phyloP scores from a whole-genome alignment of 2,329 filamentous ascomycete species.

The Botrytis porri region DNA sequence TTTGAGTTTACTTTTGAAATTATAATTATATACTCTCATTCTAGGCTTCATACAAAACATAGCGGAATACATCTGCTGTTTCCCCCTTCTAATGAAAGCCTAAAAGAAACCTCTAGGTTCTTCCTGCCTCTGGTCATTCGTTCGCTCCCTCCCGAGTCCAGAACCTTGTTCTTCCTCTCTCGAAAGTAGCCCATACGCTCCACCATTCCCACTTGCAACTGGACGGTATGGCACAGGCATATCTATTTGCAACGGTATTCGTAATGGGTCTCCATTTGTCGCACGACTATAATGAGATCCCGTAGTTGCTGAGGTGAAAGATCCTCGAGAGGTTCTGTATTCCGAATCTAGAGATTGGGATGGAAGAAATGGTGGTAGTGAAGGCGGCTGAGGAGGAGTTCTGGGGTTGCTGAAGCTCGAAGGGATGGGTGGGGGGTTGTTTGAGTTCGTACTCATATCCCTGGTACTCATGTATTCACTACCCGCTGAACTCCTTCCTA shows the following conservation, averaged over 20 bases:
- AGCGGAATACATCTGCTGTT: background rate
- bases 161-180: background rate
- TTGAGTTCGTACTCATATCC: background rate
- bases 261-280: background rate
- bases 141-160: background rate
- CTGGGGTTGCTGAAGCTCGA: background rate
- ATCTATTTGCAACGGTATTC: background rate
- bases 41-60: background rate
- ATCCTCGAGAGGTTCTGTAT: background rate
- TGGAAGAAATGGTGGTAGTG: background rate
- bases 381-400: background rate
- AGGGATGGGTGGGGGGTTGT: too few species aligned
- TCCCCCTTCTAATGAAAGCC: background rate
- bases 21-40: background rate
- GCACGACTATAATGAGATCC: conserved; percentile 3
- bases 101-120: background rate
- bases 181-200: background rate
- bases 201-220: background rate
- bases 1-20: background rate
- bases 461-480: background rate
- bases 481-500: too few species aligned
- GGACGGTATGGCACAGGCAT: background rate
- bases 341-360: background rate
- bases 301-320: background rate
- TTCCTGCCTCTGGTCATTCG: background rate